A percentile compares a stretch with the other conserved stretches of the same genome.
Evolutionary conservation across 805 yeast genomes (phyloP).

Genomic region (Yamadazyma nakazawae): DNA sequence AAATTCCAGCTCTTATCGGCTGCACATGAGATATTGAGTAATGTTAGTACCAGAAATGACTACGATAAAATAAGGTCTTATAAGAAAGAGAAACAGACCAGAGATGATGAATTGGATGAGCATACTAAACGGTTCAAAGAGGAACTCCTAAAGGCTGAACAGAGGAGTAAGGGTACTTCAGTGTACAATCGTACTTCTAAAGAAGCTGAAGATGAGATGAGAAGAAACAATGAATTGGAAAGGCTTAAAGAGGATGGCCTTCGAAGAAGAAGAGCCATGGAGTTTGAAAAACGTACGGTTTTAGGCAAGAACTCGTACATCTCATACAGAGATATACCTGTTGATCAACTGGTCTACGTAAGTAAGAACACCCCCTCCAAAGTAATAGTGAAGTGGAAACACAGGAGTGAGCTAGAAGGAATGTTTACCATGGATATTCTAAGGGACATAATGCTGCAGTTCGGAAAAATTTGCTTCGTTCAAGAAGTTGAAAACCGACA

Average conservation of each 20-base stretch:
- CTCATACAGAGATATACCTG: conserved; percentile 19
- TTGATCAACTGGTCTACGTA: conserved; percentile 5
- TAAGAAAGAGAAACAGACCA: conserved; percentile 11
- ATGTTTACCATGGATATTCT: conserved; percentile 32
- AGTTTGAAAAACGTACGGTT: conserved; percentile 13
- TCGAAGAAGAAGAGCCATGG: conserved; percentile 22
- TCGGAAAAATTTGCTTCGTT: conserved; percentile 35
- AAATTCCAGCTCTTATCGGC: conserved; percentile 30
- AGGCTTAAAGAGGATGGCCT: conserved; percentile 27
- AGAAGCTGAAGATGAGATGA: conserved; percentile 5
- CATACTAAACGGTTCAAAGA: conserved; percentile 25
- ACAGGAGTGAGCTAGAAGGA: conserved; percentile 31
- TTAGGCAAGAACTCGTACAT: conserved; percentile 10
- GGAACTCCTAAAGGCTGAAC: conserved; percentile 26
- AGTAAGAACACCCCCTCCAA: neutral
- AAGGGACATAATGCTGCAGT: conserved; percentile 40
- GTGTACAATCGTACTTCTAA: neutral
- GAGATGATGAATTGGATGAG: conserved; percentile 17
- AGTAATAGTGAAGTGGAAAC: conserved; percentile 46
- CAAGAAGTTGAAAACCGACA: conserved; percentile 4
- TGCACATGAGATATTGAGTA: conserved; percentile 30
- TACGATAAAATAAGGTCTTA: conserved; percentile 29
- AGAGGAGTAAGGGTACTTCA: conserved; percentile 5
- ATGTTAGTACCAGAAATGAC: conserved; percentile 20
- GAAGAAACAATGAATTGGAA: conserved; percentile 13